phyloP scores from a whole-genome alignment of 768 basidiomycete genomes.

The Auriscalpium orientale region DNA sequence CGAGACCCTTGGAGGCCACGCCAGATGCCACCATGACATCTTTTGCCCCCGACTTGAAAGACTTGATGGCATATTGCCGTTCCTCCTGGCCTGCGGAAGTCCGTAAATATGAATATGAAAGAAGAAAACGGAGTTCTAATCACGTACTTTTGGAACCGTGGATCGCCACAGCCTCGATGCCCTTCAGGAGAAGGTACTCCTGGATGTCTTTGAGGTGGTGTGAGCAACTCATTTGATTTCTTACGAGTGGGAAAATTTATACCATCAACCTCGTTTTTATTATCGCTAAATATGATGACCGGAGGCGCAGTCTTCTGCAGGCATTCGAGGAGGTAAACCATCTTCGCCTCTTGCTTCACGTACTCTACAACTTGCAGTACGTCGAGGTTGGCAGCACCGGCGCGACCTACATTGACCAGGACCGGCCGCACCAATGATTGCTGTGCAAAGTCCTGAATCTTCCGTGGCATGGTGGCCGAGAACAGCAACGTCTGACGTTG shows the following conservation, averaged over 20 bases:
- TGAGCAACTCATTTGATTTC: background rate
- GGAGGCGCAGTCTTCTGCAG: conserved; percentile 98
- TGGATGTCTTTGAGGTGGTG: conserved; percentile 72
- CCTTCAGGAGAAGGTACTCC: conserved; percentile 93
- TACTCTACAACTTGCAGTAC: conserved; percentile 97
- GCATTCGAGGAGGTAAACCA: conserved; percentile 97
- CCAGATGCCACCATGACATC: conserved; percentile 99
- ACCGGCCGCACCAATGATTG: conserved; percentile 93
- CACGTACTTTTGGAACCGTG: conserved; percentile 91
- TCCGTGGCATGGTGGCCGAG: conserved; percentile 98
- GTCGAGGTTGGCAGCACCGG: conserved; percentile 95
- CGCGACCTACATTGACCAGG: conserved; percentile 94
- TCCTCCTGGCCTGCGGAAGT: conserved; percentile 80
- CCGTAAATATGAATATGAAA: background rate
- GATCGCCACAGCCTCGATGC: conserved; percentile 96
- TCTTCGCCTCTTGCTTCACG: conserved; percentile 99
- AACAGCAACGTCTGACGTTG: conserved; percentile 97
- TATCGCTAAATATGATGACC: conserved; percentile 96
- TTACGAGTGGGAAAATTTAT: conserved; percentile 17
- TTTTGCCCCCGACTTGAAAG: conserved; percentile 95
- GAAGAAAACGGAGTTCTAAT: no score
- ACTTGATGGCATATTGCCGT: conserved; percentile 96
- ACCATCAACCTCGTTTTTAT: conserved; percentile 99
- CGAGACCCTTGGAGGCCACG: conserved; percentile 95
- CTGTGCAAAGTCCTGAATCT: conserved; percentile 98